Percentiles rank a stretch among this genome's conserved stretches.
Evolutionary conservation across 2,329 filamentous ascomycete genomes (phyloP).

Genomic region (Arthrobotrys megalospora): DNA sequence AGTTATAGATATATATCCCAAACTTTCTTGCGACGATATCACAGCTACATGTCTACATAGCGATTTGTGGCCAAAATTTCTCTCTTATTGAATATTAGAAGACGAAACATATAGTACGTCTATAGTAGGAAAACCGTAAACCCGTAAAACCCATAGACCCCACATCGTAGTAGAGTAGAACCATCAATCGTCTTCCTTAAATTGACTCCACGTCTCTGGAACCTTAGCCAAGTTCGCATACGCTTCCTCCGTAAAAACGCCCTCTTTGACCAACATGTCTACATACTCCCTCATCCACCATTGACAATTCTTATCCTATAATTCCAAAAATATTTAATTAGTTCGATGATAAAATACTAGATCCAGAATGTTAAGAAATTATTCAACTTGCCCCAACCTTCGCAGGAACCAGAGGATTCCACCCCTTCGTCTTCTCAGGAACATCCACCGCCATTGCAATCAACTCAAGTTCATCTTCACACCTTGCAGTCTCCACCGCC

Average conservation of each 20-base stretch:
- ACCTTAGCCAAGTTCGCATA: constrained; percentile 4
- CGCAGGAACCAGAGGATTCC: constrained; percentile 38
- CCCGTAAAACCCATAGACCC: too few species aligned
- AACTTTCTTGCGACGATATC: too few species aligned
- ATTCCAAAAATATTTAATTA: background rate
- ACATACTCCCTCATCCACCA: constrained; percentile 40
- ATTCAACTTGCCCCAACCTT: constrained; percentile 27
- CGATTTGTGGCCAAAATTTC: too few species aligned
- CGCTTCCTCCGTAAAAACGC: constrained; percentile 2
- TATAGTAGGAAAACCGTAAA: too few species aligned
- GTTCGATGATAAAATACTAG: background rate
- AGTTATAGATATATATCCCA: too few species aligned
- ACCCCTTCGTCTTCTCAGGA: constrained; percentile 9
- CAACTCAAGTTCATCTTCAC: constrained; percentile 19
- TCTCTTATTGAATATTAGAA: too few species aligned
- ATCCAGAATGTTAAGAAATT: too few species aligned
- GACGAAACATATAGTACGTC: too few species aligned
- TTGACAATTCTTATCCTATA: constrained; percentile 30
- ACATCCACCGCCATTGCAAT: constrained; percentile 23
- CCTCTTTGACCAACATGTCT: constrained; percentile 21
- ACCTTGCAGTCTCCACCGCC: constrained; percentile 12
- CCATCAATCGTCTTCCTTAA: background rate
- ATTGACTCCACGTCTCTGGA: constrained; percentile 9
- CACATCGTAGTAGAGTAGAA: background rate
- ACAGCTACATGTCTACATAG: too few species aligned